Evolutionary conservation across 2,329 filamentous ascomycete genomes (phyloP), one percentile per base, ranked within the genome.

Genomic region (Aspergillus quadricinctus): DNA sequence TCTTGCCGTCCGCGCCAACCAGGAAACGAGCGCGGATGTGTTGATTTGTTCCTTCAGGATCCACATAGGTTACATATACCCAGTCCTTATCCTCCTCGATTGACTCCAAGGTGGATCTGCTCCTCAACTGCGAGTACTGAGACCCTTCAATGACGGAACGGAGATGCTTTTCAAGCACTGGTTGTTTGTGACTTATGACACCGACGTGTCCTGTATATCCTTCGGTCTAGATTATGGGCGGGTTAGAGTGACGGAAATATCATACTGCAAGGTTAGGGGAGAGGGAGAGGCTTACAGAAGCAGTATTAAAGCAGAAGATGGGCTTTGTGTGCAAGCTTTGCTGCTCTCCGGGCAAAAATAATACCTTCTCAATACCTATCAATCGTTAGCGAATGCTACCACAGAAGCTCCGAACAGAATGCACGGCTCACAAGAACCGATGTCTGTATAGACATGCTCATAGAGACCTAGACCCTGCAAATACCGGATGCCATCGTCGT

Each of bases 1-100:
- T 76, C 61, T 81, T 81, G 0, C 79, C 79, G 64, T 81, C 79
- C 0, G 78, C 77, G 0, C 74, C 79, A 8, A 78, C 66, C 1
- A 80, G 64, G 57, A 69, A 76, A 2, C 53, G 62, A 4, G 63
- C 60, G 19, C 63, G 57, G 6, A 73, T 52, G 6, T 46, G 46
- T 1, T 48, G 56, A 10, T 50, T 37, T 23, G 57, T 50, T 4
- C 66, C 66, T 23, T 55, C 9, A 3, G 56, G n/a, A 54, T 67
- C 62, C 1, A 28, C 50, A 52, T 70, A 69, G 4, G 54, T 55
- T 21, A 57, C 61, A 10, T 64, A 56, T 1, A 62, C 56, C 43
- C 56, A 58, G 3, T 60, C 9, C 1, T 52, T 51, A 4, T 61
- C 59, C 53, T 66, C 62, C 0, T 48, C 41, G 9, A 66, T 59